phyloP scores from a whole-genome alignment of 2,329 filamentous ascomycete species.

The Tolypocladium album region DNA sequence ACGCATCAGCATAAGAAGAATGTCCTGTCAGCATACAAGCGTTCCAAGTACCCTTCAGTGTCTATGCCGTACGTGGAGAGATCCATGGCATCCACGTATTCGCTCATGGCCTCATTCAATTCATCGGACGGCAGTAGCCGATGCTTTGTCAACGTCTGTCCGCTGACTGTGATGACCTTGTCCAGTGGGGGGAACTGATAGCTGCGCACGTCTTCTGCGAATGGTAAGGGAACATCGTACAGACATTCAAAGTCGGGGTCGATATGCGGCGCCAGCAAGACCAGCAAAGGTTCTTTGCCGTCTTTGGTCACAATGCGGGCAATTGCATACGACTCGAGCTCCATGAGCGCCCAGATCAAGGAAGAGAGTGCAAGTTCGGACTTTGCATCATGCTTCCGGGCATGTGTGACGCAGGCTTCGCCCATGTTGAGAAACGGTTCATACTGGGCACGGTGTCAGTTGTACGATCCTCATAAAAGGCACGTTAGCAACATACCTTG shows the following conservation, averaged over 20 bases:
- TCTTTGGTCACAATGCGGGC: constrained; percentile 80
- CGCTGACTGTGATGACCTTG: constrained; percentile 76
- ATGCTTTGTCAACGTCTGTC: constrained; percentile 69
- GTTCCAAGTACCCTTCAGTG: constrained; percentile 54
- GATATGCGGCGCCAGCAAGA: constrained; percentile 72
- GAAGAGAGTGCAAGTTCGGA: constrained; percentile 80
- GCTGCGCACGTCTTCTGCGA: constrained; percentile 81
- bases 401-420: constrained; percentile 65
- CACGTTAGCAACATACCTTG: constrained; percentile 37
- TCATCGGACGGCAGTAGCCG: constrained; percentile 69
- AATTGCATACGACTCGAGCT: constrained; percentile 76
- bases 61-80: constrained; percentile 60
- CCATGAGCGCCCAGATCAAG: constrained; percentile 75
- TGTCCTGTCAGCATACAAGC: too few relatives aligned
- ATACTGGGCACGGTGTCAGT: constrained; percentile 38
- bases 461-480: not conserved
- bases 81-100: constrained; percentile 91
- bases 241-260: constrained; percentile 74
- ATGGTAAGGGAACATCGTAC: constrained; percentile 82
- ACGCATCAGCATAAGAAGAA: not conserved
- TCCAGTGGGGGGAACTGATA: constrained; percentile 90
- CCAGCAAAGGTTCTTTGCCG: constrained; percentile 62
- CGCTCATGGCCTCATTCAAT: constrained; percentile 71
- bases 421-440: constrained; percentile 81
- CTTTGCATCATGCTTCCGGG: constrained; percentile 68